Base-by-base conservation (phyloP, 1,139 yeast species). In the Saccharomyces hybrid region DNA sequence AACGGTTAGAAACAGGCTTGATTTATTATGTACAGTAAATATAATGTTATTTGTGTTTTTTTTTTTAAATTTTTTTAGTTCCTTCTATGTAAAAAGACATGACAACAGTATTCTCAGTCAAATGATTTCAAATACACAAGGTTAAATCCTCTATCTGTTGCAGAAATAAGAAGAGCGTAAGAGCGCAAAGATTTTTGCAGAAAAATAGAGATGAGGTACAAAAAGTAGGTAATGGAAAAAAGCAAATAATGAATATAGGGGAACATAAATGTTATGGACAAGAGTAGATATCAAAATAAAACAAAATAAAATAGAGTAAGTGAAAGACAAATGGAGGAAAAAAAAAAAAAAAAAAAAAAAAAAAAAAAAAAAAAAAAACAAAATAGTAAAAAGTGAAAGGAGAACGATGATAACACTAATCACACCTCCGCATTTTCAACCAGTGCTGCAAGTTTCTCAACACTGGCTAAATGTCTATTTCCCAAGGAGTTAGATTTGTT, bases 401-500 rank as follows among this genome's bases (percentile, higher is more conserved):
- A 14, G 14, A 4, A 42, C 13, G 30, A 23, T 9, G 27, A 26
- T 9, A 23, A 41, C 47, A 14, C 20, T 25, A 8, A 26, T 59
- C 52, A 66, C 32, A 66, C 59, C 52, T 64, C 55, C 16, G 66
- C 66, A 25, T 63, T 61, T 55, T 66, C 70, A 11, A 70, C 70
- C 50, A 71, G 58, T 2, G 70, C 62, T 56, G 82, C 83, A 75
- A 88, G 78, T 70, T 87, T 86, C 69, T 88, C 96, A 59, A 88
- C 93, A 55, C 93, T 84, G 3, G 93, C 95, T 63, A 89, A 75
- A 68, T 89, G 96, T 73, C 90, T 89, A 46, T 67, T 67, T 30
- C 70, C 70, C 52, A 64, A 56, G 2, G 69, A 58, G 52, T 65
- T 68, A 1, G 66, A 63, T 50, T 63, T 62, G 55, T 67, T 69